phyloP scores from a whole-genome alignment of 768 basidiomycete genomes.

The Lentinula raphanica region DNA sequence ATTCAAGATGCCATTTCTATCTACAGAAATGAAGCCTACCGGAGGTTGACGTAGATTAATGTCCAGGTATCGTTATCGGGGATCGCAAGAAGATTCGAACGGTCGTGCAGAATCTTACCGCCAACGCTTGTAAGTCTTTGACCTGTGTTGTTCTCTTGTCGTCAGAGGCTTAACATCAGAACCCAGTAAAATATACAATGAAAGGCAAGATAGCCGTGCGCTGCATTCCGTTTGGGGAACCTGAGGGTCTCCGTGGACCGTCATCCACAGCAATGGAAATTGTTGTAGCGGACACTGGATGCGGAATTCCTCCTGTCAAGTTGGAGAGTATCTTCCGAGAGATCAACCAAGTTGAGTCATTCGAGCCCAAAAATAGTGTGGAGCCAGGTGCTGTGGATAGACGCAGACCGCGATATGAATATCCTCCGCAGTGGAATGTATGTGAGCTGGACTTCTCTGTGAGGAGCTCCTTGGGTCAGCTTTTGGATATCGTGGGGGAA shows the following conservation, averaged over 20 bases:
- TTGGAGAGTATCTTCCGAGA: slow-evolving; percentile 75
- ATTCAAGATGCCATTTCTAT: slow-evolving; percentile 59
- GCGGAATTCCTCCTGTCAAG: slow-evolving; percentile 60
- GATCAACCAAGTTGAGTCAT: slow-evolving; percentile 69
- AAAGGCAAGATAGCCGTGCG: slow-evolving; percentile 56
- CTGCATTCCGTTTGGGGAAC: slow-evolving; percentile 48
- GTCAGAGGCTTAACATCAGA: no score
- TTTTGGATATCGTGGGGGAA: no score
- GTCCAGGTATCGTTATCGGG: slow-evolving; percentile 61
- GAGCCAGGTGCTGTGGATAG: slow-evolving; percentile 44
- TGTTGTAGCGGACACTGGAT: slow-evolving; percentile 65
- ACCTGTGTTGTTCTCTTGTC: no score
- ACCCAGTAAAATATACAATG: slow-evolving; percentile 72
- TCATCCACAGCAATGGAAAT: slow-evolving; percentile 61
- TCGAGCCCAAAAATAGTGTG: slow-evolving; percentile 29
- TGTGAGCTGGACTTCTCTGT: no score
- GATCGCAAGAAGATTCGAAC: slow-evolving; percentile 72
- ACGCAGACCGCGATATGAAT: no score
- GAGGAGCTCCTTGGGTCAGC: no score
- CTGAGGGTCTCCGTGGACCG: slow-evolving; percentile 40
- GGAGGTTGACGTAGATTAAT: slow-evolving; percentile 48
- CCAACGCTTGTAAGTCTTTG: slow-evolving; percentile 59
- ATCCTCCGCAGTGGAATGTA: no score
- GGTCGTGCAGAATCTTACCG: slow-evolving; percentile 72
- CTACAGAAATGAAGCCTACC: slow-evolving; percentile 61